Evolutionary conservation across 2,329 filamentous ascomycete species (phyloP).

Genomic region (Nemania sp.): DNA sequence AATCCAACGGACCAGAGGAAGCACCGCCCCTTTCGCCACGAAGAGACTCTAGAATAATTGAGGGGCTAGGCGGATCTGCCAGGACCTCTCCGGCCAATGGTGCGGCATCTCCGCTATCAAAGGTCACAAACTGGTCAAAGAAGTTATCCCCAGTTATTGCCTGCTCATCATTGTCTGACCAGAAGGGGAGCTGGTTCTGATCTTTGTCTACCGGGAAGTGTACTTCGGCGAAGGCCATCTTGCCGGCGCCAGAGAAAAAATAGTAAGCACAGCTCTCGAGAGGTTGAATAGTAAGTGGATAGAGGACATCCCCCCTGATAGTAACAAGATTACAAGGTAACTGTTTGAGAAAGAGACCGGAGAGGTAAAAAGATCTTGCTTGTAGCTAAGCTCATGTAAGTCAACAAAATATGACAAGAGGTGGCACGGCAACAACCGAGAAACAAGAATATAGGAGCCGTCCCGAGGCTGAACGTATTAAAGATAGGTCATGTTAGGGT

Average conservation of each 20-base stretch:
- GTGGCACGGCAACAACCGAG: constrained; percentile 40
- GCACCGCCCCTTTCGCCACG: constrained; percentile 28
- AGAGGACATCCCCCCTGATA: constrained; percentile 12
- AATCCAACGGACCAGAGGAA: constrained; percentile 29
- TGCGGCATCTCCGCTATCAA: constrained; percentile 36
- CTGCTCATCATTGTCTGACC: constrained; percentile 38
- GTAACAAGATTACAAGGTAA: constrained; percentile 24
- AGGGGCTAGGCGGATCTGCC: constrained; percentile 39
- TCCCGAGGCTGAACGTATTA: constrained; percentile 34
- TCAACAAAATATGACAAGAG: constrained; percentile 38
- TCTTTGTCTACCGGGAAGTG: constrained; percentile 40
- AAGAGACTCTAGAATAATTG: constrained; percentile 37
- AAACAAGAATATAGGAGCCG: constrained; percentile 36
- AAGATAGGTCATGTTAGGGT: constrained; percentile 32
- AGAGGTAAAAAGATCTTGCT: constrained; percentile 23
- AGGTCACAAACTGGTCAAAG: constrained; percentile 42
- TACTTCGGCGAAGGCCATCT: constrained; percentile 39
- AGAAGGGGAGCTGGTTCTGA: constrained; percentile 33
- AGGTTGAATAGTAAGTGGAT: constrained; percentile 19
- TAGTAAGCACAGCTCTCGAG: constrained; percentile 23
- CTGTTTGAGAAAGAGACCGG: constrained; percentile 22
- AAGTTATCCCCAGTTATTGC: constrained; percentile 36
- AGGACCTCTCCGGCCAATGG: constrained; percentile 29
- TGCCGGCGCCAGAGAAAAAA: constrained; percentile 22
- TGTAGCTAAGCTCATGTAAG: constrained; percentile 35